These are phyloP conservation scores for Stereocaulon alpinum DNA, from an alignment of 495 filamentous ascomycete species.

Conservation along the genomic window DNA sequence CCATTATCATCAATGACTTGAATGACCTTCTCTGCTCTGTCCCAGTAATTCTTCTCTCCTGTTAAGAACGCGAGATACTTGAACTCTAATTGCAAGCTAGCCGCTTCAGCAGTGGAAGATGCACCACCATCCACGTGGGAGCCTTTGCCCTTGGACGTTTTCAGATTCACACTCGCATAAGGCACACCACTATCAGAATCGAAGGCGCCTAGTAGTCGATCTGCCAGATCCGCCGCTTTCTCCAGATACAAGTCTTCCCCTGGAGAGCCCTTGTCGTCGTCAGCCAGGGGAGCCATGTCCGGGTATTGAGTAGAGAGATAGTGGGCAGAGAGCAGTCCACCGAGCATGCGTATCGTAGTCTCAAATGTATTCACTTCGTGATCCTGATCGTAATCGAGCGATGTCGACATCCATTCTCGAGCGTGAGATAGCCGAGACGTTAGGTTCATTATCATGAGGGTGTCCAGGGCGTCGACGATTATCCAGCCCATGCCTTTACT, in stretches of 20 bases:
- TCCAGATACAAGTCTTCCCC: slow-evolving; percentile 91
- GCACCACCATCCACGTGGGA: slow-evolving; percentile 83
- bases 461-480: slow-evolving; percentile 92
- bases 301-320: slow-evolving; percentile 74
- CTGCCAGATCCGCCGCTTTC: slow-evolving; percentile 86
- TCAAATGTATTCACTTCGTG: slow-evolving; percentile 97
- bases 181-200: slow-evolving; percentile 79
- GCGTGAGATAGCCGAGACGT: slow-evolving; percentile 78
- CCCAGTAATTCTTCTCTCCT: slow-evolving; percentile 86
- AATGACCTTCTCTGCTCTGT: slow-evolving; percentile 82
- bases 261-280: slow-evolving; percentile 54
- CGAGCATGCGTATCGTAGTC: slow-evolving; percentile 96
- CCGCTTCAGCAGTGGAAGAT: slow-evolving; percentile 86
- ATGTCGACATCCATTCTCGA: slow-evolving; percentile 79
- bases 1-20: slow-evolving; percentile 74
- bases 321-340: slow-evolving; percentile 87
- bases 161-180: slow-evolving; percentile 82
- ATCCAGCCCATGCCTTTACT: slow-evolving; percentile 85
- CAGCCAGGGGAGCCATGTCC: slow-evolving; percentile 50
- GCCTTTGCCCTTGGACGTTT: slow-evolving; percentile 56
- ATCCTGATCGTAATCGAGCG: slow-evolving; percentile 75
- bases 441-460: slow-evolving; percentile 96
- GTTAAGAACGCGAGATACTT: slow-evolving; percentile 95
- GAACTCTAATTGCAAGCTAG: slow-evolving; percentile 87
- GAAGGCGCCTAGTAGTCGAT: slow-evolving; percentile 77